Conservation (phyloP, 768 basidiomycete genomes). For the Fibroporia radiculosa region DNA sequence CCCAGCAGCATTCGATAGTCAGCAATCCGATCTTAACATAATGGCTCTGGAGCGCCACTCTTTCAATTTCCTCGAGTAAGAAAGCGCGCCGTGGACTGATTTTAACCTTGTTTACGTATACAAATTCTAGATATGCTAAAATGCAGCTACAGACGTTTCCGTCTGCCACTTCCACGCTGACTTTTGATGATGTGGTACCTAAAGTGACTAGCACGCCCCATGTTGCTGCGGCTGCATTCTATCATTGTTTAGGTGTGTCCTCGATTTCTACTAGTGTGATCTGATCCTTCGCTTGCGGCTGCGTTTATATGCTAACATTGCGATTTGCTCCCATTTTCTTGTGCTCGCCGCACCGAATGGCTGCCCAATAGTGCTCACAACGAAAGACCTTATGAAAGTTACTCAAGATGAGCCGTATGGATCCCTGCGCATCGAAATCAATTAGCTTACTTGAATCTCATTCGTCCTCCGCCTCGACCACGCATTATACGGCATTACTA, state of each 20-base stretch:
- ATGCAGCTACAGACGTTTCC: conserved; percentile 65
- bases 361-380: conserved; percentile 54
- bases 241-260: conserved; percentile 70
- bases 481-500: too few species aligned
- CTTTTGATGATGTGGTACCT: conserved; percentile 63
- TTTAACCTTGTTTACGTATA: conserved; percentile 9
- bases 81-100: not conserved
- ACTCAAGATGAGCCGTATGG: conserved; percentile 57
- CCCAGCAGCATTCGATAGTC: conserved; percentile 34
- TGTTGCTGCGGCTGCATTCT: conserved; percentile 76
- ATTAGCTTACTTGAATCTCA: too few species aligned
- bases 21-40: conserved; percentile 47
- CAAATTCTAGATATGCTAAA: conserved; percentile 53
- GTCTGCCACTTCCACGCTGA: conserved; percentile 35
- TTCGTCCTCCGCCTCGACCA: too few species aligned
- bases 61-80: conserved; percentile 73
- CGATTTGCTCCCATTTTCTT: not conserved
- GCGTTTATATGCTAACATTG: not conserved
- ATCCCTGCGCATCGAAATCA: conserved; percentile 37
- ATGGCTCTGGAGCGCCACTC: conserved; percentile 68
- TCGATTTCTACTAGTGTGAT: not conserved
- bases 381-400: conserved; percentile 61
- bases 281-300: not conserved
- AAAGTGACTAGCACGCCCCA: conserved; percentile 58
- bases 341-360: too few species aligned